A percentile compares a stretch with the other conserved stretches of the same genome.
Evolutionary conservation across 2,329 filamentous ascomycete species (phyloP).

Genomic region (Diaporthe batatas): DNA sequence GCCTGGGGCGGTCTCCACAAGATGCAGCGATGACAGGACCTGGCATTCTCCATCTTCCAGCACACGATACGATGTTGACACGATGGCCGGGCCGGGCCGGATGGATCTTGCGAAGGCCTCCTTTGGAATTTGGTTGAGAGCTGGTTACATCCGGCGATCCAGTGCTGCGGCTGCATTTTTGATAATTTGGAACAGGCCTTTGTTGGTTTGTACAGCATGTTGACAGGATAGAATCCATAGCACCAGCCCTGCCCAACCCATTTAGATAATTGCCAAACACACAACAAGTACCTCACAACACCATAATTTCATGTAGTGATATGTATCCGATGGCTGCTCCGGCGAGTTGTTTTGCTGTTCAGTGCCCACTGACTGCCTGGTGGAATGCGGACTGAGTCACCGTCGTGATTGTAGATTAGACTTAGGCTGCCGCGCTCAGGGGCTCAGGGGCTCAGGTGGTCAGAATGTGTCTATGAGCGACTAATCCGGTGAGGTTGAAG

Average conservation of each 20-base stretch:
- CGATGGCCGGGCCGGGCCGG: background rate
- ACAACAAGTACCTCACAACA: background rate
- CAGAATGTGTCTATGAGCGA: conserved; percentile 10
- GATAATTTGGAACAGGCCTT: conserved; percentile 9
- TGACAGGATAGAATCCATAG: background rate
- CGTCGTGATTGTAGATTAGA: background rate
- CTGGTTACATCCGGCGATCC: conserved; percentile 7
- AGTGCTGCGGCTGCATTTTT: conserved; percentile 14
- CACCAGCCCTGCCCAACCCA: too few relatives aligned
- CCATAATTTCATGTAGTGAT: background rate
- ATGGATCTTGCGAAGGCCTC: background rate
- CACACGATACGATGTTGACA: background rate
- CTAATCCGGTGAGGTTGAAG: conserved; percentile 37
- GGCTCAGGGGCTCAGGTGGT: background rate
- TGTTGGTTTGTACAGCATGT: conserved; percentile 3
- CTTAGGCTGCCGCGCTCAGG: background rate
- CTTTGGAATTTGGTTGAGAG: conserved; percentile 3
- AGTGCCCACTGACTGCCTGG: background rate
- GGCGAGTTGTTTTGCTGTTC: background rate
- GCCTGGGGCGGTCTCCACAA: background rate
- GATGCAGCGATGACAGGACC: conserved; percentile 2
- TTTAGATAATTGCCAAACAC: conserved; percentile 12
- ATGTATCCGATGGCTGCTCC: background rate
- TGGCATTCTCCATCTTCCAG: background rate
- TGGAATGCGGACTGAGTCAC: too few relatives aligned